phyloP scores from a whole-genome alignment of 2,329 filamentous ascomycete species.

The Corynespora cassiicola region DNA sequence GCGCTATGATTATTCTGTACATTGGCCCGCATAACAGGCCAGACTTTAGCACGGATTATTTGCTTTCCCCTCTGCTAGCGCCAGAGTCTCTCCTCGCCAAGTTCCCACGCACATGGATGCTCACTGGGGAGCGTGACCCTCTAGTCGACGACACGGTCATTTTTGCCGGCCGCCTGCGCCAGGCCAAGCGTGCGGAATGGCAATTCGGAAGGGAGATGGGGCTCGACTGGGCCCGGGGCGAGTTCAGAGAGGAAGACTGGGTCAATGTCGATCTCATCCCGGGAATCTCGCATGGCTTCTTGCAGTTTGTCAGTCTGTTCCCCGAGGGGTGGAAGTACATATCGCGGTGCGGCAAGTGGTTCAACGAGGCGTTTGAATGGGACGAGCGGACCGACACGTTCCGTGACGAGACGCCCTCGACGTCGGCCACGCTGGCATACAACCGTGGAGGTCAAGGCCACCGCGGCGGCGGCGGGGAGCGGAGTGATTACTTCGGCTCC shows the following conservation, averaged over 20 bases:
- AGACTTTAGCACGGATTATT: slow-evolving; percentile 89
- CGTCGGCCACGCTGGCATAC: slow-evolving; percentile 1
- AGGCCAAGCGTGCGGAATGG: slow-evolving; percentile 71
- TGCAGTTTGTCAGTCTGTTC: slow-evolving; percentile 88
- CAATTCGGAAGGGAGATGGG: slow-evolving; percentile 62
- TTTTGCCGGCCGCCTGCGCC: slow-evolving; percentile 86
- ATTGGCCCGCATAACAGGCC: slow-evolving; percentile 92
- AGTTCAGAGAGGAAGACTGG: slow-evolving; percentile 75
- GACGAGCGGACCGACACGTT: slow-evolving; percentile 48
- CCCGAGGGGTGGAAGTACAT: slow-evolving; percentile 91
- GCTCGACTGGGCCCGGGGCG: slow-evolving; percentile 58
- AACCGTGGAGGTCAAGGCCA: slow-evolving; percentile 8
- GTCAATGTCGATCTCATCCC: slow-evolving; percentile 86
- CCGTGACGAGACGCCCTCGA: slow-evolving; percentile 2
- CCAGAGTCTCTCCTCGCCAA: slow-evolving; percentile 80
- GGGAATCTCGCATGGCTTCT: slow-evolving; percentile 89
- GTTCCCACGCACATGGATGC: slow-evolving; percentile 94
- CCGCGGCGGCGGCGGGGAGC: slow-evolving; percentile 58
- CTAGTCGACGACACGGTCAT: slow-evolving; percentile 97
- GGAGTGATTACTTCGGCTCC: slow-evolving; percentile 76
- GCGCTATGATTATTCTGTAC: slow-evolving; percentile 98
- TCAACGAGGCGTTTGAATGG: slow-evolving; percentile 74
- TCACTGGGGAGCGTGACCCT: slow-evolving; percentile 94
- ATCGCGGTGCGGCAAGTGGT: slow-evolving; percentile 79
- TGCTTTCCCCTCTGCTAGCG: slow-evolving; percentile 87